Evolutionary conservation across 768 basidiomycete genomes (phyloP).

Genomic region (Psilocybe cubensis): DNA sequence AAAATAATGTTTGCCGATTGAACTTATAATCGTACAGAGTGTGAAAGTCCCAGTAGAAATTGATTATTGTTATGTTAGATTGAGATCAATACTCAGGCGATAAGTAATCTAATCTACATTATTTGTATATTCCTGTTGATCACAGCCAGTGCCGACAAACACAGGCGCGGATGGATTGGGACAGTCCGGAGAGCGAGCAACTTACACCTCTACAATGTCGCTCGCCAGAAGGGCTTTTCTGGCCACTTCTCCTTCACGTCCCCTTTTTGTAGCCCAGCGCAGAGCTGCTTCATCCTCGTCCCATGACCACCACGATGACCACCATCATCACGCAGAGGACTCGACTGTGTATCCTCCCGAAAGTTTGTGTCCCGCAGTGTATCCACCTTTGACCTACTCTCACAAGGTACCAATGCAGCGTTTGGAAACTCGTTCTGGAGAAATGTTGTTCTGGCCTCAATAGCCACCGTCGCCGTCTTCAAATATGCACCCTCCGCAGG

Average conservation of each 20-base stretch:
- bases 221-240: constrained; percentile 42
- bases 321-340: constrained; percentile 33
- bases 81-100: background rate
- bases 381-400: background rate
- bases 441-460: constrained; percentile 54
- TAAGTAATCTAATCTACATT: background rate
- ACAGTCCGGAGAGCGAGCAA: background rate
- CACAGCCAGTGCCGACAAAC: background rate
- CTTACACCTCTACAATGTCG: constrained; percentile 37
- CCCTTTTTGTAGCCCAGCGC: constrained; percentile 35
- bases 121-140: background rate
- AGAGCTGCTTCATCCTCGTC: constrained; percentile 49
- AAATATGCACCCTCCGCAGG: constrained; percentile 68
- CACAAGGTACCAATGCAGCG: constrained; percentile 38
- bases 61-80: too few relatives aligned
- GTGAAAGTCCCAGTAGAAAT: too few relatives aligned
- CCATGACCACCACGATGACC: constrained; percentile 46
- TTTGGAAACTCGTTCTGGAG: constrained; percentile 73
- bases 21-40: background rate
- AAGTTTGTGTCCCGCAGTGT: constrained; percentile 42
- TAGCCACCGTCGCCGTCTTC: constrained; percentile 58
- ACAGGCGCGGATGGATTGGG: background rate
- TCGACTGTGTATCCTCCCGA: constrained; percentile 56
- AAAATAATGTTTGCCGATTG: background rate
- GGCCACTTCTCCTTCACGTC: constrained; percentile 35